Conservation (phyloP, 371 early-diverging fungal species). For the Lichtheimia ramosa region DNA sequence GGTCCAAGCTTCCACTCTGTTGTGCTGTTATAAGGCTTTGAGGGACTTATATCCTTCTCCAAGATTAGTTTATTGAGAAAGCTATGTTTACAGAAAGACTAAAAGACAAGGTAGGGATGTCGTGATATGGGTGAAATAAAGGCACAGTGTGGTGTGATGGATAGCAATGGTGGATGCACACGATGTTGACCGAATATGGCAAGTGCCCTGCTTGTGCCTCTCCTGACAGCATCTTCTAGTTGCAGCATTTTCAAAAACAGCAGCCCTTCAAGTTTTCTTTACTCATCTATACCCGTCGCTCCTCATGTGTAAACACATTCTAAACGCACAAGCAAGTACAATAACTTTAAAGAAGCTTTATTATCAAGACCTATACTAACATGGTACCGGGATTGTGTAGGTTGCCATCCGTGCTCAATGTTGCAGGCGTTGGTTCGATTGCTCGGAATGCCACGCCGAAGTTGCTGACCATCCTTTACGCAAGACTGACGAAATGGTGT, state of each 20-base stretch:
- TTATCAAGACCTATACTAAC: background rate
- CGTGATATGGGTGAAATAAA: too few relatives aligned
- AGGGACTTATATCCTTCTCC: too few relatives aligned
- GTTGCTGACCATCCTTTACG: constrained; percentile 74
- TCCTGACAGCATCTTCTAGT: too few relatives aligned
- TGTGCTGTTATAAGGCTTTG: too few relatives aligned
- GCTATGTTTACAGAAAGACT: too few relatives aligned
- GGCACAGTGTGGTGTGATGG: too few relatives aligned
- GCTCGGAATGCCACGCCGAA: constrained; percentile 94
- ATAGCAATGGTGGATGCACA: too few relatives aligned
- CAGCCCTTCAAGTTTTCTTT: background rate
- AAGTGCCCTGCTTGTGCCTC: too few relatives aligned
- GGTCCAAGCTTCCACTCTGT: too few relatives aligned
- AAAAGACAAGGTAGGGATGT: too few relatives aligned
- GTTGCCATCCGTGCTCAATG: constrained; percentile 92
- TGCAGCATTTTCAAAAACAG: background rate
- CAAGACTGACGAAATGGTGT: constrained; percentile 90
- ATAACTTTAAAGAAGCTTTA: background rate
- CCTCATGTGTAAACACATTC: constrained; percentile 90
- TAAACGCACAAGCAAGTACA: constrained; percentile 88
- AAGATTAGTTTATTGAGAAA: too few relatives aligned
- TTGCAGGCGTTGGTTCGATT: constrained; percentile 97
- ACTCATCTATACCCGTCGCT: background rate
- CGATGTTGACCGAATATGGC: too few relatives aligned
- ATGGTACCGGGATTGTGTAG: constrained; percentile 35